Conservation (phyloP, 2,329 filamentous ascomycete species). For the Colletotrichum melonis region DNA sequence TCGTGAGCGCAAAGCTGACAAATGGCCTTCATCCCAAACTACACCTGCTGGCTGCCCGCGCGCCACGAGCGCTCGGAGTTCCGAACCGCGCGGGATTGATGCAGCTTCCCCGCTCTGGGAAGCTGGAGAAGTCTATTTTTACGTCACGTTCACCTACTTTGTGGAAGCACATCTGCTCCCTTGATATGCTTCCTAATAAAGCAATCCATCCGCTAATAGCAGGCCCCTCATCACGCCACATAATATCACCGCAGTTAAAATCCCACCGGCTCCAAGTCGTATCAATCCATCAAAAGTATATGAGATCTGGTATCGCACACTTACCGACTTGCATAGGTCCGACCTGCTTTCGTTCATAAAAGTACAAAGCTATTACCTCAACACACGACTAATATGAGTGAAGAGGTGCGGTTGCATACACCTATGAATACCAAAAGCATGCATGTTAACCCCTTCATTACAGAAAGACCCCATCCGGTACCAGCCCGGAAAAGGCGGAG, state of each 20-base stretch:
- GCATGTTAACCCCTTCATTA: not conserved
- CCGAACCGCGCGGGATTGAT: slow-evolving; percentile 25
- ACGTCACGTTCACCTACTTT: not conserved
- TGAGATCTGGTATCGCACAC: not conserved
- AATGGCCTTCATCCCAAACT: not conserved
- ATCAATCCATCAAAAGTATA: not conserved
- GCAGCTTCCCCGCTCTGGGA: not conserved
- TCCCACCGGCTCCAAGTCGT: not conserved
- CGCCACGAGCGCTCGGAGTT: not conserved
- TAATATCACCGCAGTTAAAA: not conserved
- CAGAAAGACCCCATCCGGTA: slow-evolving; percentile 23
- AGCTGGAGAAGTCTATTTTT: not conserved
- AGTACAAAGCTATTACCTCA: too few relatives aligned
- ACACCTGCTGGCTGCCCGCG: not conserved
- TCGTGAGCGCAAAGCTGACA: not conserved
- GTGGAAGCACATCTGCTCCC: not conserved
- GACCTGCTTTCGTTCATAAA: not conserved
- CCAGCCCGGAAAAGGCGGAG: slow-evolving; percentile 52
- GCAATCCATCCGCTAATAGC: not conserved
- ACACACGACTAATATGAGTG: not conserved
- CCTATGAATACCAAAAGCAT: too few relatives aligned
- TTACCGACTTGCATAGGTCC: not conserved
- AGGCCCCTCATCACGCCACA: not conserved
- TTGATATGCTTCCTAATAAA: not conserved
- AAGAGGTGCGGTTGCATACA: not conserved